Conservation (phyloP, 371 early-diverging fungal species). For the Dichotomocladium elegans region DNA sequence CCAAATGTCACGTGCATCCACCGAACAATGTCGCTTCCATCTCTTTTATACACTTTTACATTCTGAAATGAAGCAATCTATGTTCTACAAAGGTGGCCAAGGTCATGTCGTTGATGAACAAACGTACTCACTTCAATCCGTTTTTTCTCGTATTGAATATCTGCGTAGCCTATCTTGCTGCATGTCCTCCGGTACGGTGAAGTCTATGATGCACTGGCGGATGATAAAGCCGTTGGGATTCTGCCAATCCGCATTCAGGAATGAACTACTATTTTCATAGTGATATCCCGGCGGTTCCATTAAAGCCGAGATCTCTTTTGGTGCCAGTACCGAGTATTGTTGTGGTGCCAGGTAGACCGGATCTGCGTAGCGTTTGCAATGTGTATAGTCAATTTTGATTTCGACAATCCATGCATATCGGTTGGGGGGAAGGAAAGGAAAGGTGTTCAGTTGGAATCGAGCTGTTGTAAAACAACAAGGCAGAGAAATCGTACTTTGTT, state of each 20-base stretch:
- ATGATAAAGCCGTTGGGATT: conserved; percentile 43
- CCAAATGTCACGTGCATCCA: too few species aligned
- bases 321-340: conserved; percentile 18
- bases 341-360: conserved; percentile 28
- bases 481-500: conserved; percentile 4
- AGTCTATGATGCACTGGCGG: conserved; percentile 70
- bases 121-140: too few species aligned
- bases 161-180: too few species aligned
- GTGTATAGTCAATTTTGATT: conserved; percentile 87
- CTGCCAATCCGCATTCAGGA: conserved; percentile 26
- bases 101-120: too few species aligned
- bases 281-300: conserved; percentile 34
- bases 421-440: too few species aligned
- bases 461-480: too few species aligned
- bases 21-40: too few species aligned
- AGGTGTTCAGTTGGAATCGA: too few species aligned
- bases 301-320: conserved; percentile 5
- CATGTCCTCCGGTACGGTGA: conserved; percentile 66
- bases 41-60: too few species aligned
- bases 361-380: conserved; percentile 52
- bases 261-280: conserved; percentile 19
- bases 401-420: conserved; percentile 58
- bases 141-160: too few species aligned
- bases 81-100: too few species aligned
- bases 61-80: too few species aligned